These are phyloP conservation scores for Gilbertella persicaria DNA, from an alignment of 371 early-diverging fungal genomes.

Conservation along the genomic window DNA sequence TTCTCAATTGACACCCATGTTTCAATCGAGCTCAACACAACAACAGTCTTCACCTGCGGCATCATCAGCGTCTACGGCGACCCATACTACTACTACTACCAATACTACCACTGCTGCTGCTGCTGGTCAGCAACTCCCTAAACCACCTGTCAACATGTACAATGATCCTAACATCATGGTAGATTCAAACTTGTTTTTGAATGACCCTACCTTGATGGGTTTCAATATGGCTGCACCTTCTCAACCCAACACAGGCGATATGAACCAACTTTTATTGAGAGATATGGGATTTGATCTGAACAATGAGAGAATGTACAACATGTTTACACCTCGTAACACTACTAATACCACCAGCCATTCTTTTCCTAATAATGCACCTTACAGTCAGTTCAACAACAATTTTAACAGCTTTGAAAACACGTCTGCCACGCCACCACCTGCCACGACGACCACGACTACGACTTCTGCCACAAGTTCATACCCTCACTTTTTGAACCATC, in stretches of 20 bases:
- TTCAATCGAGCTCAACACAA: constrained; percentile 12
- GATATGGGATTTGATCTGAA: constrained; percentile 34
- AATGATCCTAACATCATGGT: constrained; percentile 25
- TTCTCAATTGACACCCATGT: constrained; percentile 20
- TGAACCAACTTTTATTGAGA: constrained; percentile 31
- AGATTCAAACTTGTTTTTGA: constrained; percentile 28
- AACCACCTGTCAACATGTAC: constrained; percentile 10
- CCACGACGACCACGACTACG: background rate
- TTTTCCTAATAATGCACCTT: background rate
- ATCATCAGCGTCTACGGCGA: constrained; percentile 2
- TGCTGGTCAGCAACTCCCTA: constrained; percentile 14
- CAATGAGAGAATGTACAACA: background rate
- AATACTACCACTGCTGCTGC: constrained; percentile 12
- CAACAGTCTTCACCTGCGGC: constrained; percentile 4
- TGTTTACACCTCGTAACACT: background rate
- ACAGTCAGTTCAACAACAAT: background rate
- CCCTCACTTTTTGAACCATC: constrained; percentile 19
- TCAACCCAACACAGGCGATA: constrained; percentile 20
- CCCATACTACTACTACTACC: constrained; percentile 17
- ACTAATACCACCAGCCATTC: background rate
- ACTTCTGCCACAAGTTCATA: constrained; percentile 9
- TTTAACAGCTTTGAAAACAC: background rate
- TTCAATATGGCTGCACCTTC: constrained; percentile 14
- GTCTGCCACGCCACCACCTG: background rate
- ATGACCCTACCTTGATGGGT: constrained; percentile 22